These are phyloP conservation scores for Diplodia scrobiculata DNA, from an alignment of 2,329 filamentous ascomycete species.

Conservation along the genomic window DNA sequence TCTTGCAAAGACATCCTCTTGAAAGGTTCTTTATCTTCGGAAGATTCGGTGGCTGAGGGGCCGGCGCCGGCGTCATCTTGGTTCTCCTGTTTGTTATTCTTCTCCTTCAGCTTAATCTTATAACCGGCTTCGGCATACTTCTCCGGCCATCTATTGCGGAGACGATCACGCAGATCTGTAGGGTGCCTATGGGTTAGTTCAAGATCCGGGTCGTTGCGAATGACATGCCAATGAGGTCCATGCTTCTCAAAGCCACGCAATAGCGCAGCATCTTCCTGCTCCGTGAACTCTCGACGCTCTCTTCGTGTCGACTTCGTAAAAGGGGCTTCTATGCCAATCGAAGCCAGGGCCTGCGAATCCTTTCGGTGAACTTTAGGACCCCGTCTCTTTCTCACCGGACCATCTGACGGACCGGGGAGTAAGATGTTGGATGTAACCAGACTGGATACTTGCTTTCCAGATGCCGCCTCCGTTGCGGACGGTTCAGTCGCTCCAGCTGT, in stretches of 20 bases:
- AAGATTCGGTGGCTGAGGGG: background rate
- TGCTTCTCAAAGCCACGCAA: constrained; percentile 61
- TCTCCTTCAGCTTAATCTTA: constrained; percentile 43
- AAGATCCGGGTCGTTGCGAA: constrained; percentile 58
- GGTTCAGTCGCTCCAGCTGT: background rate
- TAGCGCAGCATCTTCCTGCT: constrained; percentile 60
- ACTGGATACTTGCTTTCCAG: constrained; percentile 7
- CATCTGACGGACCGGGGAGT: background rate
- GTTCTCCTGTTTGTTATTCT: constrained; percentile 33
- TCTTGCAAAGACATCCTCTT: background rate
- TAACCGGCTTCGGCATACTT: constrained; percentile 56
- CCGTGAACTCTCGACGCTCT: constrained; percentile 58
- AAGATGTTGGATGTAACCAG: constrained; percentile 12
- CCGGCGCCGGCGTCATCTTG: constrained; percentile 18
- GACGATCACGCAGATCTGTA: constrained; percentile 64
- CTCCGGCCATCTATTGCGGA: constrained; percentile 62
- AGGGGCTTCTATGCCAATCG: constrained; percentile 54
- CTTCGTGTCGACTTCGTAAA: constrained; percentile 56
- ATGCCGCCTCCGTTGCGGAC: background rate
- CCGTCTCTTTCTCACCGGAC: constrained; percentile 15
- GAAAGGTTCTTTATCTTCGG: background rate
- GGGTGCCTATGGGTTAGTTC: constrained; percentile 51
- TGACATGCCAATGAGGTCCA: constrained; percentile 62
- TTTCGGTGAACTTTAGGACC: constrained; percentile 33
- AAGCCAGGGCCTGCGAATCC: constrained; percentile 40